These are phyloP conservation scores for Fraxinus cuspidata DNA, from an alignment of 257 asterid species.

Conservation along the genomic window DNA sequence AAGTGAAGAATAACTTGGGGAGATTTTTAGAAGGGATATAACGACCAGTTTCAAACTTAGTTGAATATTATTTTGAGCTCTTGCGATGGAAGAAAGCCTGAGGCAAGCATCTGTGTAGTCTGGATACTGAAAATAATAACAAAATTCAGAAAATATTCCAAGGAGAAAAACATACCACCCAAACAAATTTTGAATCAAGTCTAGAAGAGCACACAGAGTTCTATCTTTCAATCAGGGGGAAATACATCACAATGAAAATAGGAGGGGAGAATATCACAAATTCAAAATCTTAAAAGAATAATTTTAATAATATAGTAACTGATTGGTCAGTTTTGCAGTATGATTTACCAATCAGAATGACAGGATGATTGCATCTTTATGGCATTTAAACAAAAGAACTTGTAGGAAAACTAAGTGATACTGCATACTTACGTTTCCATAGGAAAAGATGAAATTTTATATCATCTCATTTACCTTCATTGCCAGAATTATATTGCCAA, in stretches of 20 bases:
- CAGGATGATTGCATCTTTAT: no score
- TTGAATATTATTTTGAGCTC: conserved; percentile 80
- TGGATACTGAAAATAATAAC: conserved; percentile 67
- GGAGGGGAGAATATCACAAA: not conserved
- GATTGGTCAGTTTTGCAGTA: not conserved
- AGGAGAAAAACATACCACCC: not conserved
- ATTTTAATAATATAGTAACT: not conserved
- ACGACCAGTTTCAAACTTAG: conserved; percentile 83
- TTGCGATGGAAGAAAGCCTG: conserved; percentile 94
- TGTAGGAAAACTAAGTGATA: not conserved
- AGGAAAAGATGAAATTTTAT: not conserved
- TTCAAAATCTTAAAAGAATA: not conserved
- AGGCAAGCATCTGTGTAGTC: conserved; percentile 85
- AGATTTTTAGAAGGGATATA: conserved; percentile 20
- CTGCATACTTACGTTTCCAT: not conserved
- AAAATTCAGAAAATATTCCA: conserved; percentile 18
- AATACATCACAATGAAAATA: not conserved
- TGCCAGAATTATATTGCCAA: not conserved
- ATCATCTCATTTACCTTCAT: not conserved
- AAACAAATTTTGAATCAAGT: no score
- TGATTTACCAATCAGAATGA: no score
- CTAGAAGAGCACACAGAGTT: no score
- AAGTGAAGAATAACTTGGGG: conserved; percentile 11
- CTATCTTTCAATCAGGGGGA: not conserved
- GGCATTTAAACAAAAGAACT: conserved; percentile 5